phyloP scores from a whole-genome alignment of 2,329 filamentous ascomycete species.

The Aspergillus sp. region DNA sequence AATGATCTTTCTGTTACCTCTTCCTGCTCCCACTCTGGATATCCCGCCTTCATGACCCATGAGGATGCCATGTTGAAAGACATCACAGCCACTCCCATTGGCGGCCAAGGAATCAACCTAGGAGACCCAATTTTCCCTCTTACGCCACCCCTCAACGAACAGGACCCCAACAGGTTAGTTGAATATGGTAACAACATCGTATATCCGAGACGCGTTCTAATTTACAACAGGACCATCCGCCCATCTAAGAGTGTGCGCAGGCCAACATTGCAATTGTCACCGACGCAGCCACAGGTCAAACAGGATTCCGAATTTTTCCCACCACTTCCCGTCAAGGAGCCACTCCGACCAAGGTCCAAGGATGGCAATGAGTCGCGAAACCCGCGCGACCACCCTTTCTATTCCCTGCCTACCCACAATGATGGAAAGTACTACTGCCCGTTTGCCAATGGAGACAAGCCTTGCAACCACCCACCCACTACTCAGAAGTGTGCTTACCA shows the following conservation, averaged over 20 bases:
- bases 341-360: conserved; percentile 37
- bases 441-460: conserved; percentile 64
- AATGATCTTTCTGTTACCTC: conserved; percentile 43
- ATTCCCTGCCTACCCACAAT: conserved; percentile 41
- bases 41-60: conserved; percentile 37
- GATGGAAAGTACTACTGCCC: conserved; percentile 95
- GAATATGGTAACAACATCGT: neutral
- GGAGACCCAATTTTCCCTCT: conserved; percentile 41
- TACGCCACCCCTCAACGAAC: conserved; percentile 39
- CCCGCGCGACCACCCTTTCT: conserved; percentile 44
- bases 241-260: conserved; percentile 40
- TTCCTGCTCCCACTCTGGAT: conserved; percentile 40
- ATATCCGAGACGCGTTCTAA: conserved; percentile 8
- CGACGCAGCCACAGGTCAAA: conserved; percentile 35
- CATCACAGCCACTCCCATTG: conserved; percentile 34
- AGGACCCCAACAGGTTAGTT: conserved; percentile 44
- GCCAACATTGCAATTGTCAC: conserved; percentile 33
- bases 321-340: conserved; percentile 34
- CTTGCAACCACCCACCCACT: conserved; percentile 88
- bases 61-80: conserved; percentile 41
- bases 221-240: conserved; percentile 37
- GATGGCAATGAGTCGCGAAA: conserved; percentile 39
- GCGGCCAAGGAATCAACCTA: conserved; percentile 36
- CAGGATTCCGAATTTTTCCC: conserved; percentile 39
- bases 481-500: conserved; percentile 99